phyloP scores from a whole-genome alignment of 495 filamentous ascomycete species.

The Trichoderma erinaceum region DNA sequence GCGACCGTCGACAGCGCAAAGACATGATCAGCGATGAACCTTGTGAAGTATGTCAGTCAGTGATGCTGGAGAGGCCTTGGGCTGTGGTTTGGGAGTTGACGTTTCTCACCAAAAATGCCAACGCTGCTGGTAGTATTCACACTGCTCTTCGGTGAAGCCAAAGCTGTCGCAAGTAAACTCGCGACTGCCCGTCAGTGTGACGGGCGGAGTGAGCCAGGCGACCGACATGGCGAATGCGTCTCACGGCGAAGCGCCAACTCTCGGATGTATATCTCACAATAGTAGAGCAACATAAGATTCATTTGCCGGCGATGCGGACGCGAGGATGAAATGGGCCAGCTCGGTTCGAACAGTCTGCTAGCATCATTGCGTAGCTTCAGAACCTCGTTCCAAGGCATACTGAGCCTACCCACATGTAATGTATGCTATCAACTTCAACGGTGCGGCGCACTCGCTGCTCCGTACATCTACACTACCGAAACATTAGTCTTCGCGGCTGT shows the following conservation, averaged over 20 bases:
- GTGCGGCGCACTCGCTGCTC: neutral
- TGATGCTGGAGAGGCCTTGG: neutral
- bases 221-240: neutral
- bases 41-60: constrained; percentile 17
- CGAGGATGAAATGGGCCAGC: neutral
- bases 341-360: neutral
- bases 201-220: neutral
- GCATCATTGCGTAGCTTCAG: neutral
- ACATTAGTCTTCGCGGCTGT: too few species aligned
- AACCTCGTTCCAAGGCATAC: neutral
- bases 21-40: constrained; percentile 50
- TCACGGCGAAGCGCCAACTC: neutral
- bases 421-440: neutral
- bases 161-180: neutral
- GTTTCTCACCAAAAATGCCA: neutral
- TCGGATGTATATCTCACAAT: neutral
- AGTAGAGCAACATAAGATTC: neutral
- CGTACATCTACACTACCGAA: neutral
- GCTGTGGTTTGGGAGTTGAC: neutral
- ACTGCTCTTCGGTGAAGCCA: neutral
- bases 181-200: neutral
- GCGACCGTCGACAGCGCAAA: constrained; percentile 45
- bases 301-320: neutral
- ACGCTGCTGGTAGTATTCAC: neutral
- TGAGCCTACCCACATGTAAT: neutral